A percentile compares a stretch with the other conserved stretches of the same genome.
Evolutionary conservation across 2,329 filamentous ascomycete species (phyloP).

Genomic region (Elsinoe perseae): DNA sequence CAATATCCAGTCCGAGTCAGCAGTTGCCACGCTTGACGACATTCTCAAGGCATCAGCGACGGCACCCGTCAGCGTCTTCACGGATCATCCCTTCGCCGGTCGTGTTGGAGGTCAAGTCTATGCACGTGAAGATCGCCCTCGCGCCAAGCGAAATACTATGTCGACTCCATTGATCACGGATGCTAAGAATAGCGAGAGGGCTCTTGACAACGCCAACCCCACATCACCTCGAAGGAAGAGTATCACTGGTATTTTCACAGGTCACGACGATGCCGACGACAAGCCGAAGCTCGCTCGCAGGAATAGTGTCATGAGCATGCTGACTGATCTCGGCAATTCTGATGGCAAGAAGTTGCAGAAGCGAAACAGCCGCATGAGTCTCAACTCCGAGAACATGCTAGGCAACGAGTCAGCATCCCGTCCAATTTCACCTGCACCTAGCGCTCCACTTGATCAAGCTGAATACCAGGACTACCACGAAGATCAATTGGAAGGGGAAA

Average conservation of each 20-base stretch:
- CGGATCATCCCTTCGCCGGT: constrained; percentile 76
- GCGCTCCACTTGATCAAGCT: constrained; percentile 26
- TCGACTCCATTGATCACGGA: constrained; percentile 19
- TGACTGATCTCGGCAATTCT: constrained; percentile 23
- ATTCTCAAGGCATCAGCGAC: constrained; percentile 83
- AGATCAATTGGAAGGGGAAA: constrained; percentile 40
- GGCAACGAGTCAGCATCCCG: constrained; percentile 17
- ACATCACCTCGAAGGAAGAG: background rate
- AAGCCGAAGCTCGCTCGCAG: constrained; percentile 16
- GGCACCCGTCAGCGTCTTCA: constrained; percentile 86
- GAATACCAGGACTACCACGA: constrained; percentile 32
- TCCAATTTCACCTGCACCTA: constrained; percentile 21
- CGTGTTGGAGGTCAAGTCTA: constrained; percentile 69
- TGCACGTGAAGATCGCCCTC: constrained; percentile 37
- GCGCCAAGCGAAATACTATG: constrained; percentile 20
- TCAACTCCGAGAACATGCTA: constrained; percentile 22
- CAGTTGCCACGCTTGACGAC: constrained; percentile 79
- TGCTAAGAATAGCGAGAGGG: constrained; percentile 7
- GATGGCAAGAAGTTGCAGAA: constrained; percentile 31
- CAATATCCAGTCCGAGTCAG: constrained; percentile 64
- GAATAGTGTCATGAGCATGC: constrained; percentile 29
- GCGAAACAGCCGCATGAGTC: constrained; percentile 29
- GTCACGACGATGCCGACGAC: background rate
- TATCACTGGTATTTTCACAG: constrained; percentile 1
- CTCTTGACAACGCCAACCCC: background rate